Evolutionary conservation across 495 filamentous ascomycete species (phyloP).

Genomic region (Aspergillus carlsbadensis): DNA sequence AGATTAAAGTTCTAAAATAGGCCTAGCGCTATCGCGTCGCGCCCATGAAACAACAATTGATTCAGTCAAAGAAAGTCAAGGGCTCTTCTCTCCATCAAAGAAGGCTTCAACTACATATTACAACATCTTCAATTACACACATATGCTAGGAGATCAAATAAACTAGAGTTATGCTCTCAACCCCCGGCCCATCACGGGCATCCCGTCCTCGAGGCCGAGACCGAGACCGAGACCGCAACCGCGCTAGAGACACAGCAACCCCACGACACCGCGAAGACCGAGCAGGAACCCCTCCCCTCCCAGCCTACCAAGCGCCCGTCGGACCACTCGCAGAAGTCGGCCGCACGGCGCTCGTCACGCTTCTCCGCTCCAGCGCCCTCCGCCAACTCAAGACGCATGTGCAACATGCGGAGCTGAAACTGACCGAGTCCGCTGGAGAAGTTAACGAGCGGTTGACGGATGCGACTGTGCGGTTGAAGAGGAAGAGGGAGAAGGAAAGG

Average conservation of each 20-base stretch:
- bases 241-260: slow-evolving; percentile 9
- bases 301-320: slow-evolving; percentile 57
- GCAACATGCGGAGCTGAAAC: slow-evolving; percentile 32
- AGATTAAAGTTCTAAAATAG: slow-evolving; percentile 27
- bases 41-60: slow-evolving; percentile 9
- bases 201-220: background rate
- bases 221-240: background rate
- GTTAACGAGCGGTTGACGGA: slow-evolving; percentile 46
- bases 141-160: no score
- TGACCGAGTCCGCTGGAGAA: slow-evolving; percentile 45
- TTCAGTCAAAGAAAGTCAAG: background rate
- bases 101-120: background rate
- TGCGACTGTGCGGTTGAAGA: slow-evolving; percentile 32
- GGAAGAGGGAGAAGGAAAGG: slow-evolving; percentile 21
- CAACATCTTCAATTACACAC: background rate
- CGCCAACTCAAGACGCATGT: slow-evolving; percentile 35
- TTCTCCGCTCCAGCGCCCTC: slow-evolving; percentile 32
- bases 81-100: no score
- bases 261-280: slow-evolving; percentile 12
- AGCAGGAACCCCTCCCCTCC: slow-evolving; percentile 36
- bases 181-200: background rate
- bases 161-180: background rate
- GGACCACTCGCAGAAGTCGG: slow-evolving; percentile 44
- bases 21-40: slow-evolving; percentile 39
- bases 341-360: slow-evolving; percentile 31